Evolutionary conservation across 768 basidiomycete species (phyloP).

Genomic region (Tricholoma flavovirens): DNA sequence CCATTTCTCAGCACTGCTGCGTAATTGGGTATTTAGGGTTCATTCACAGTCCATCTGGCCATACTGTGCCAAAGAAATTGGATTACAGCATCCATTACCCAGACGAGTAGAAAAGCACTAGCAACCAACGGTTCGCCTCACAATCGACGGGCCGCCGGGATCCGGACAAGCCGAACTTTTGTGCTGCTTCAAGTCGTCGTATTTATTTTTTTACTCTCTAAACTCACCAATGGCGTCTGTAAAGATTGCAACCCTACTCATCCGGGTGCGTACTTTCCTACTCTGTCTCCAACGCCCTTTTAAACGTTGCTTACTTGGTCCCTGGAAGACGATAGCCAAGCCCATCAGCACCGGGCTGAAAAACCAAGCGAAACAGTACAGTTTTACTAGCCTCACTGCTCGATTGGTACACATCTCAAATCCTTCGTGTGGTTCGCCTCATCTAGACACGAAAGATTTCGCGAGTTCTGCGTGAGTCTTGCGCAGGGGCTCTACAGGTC

Average conservation of each 20-base stretch:
- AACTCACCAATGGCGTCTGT: conserved; percentile 57
- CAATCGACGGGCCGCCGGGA: no score
- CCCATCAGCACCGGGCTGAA: conserved; percentile 69
- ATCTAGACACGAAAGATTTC: conserved; percentile 66
- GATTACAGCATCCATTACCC: no score
- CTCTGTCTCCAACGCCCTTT: background rate
- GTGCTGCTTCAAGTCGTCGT: no score
- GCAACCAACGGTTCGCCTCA: no score
- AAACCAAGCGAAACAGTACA: conserved; percentile 67
- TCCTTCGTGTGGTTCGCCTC: background rate
- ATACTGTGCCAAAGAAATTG: no score
- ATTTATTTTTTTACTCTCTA: no score
- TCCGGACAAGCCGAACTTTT: no score
- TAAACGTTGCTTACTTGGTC: conserved; percentile 1
- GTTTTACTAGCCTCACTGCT: background rate
- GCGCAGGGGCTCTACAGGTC: conserved; percentile 74
- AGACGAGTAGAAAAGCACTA: no score
- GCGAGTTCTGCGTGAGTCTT: conserved; percentile 61
- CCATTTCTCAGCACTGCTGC: no score
- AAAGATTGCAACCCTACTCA: conserved; percentile 69
- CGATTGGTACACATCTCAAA: background rate
- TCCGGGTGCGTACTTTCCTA: conserved; percentile 33
- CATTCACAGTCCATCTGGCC: no score
- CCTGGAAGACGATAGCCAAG: conserved; percentile 70
- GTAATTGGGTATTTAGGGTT: no score